Conservation (phyloP, 805 yeast genomes). For the Ogataea thermomethanolica region DNA sequence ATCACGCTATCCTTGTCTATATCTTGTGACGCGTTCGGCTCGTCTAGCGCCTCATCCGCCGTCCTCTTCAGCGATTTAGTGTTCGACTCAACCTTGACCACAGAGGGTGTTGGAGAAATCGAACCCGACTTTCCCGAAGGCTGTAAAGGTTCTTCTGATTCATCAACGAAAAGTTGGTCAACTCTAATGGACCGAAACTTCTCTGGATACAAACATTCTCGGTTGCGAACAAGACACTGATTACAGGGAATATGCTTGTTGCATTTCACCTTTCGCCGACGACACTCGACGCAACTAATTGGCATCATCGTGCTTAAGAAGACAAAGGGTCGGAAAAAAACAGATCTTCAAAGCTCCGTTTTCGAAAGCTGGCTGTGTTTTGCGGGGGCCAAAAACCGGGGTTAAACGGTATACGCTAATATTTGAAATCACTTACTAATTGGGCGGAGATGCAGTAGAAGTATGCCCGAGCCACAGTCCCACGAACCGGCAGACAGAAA, state of each 20-base stretch:
- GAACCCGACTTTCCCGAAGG: not conserved
- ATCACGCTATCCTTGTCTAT: constrained; percentile 13
- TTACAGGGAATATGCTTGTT: constrained; percentile 41
- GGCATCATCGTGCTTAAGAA: constrained; percentile 27
- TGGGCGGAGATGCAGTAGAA: no score
- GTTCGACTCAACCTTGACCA: not conserved
- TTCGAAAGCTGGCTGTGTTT: constrained; percentile 8
- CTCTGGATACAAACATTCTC: constrained; percentile 44
- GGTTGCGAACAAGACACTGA: constrained; percentile 38
- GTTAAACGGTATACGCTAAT: not conserved
- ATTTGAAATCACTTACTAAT: no score
- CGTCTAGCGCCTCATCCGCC: constrained; percentile 1
- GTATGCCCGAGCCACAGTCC: no score
- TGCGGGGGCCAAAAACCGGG: constrained; percentile 7
- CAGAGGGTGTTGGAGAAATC: not conserved
- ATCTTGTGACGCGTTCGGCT: not conserved
- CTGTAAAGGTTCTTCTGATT: not conserved
- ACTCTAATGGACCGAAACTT: constrained; percentile 44
- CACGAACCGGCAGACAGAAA: no score
- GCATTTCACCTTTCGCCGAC: constrained; percentile 36
- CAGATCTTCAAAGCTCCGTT: constrained; percentile 1
- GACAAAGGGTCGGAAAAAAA: not conserved
- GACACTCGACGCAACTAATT: constrained; percentile 34
- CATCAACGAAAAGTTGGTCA: constrained; percentile 19
- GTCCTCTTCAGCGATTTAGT: not conserved